phyloP scores from a whole-genome alignment of 2,329 filamentous ascomycete genomes.

The Scopulariopsis brevicaulis region DNA sequence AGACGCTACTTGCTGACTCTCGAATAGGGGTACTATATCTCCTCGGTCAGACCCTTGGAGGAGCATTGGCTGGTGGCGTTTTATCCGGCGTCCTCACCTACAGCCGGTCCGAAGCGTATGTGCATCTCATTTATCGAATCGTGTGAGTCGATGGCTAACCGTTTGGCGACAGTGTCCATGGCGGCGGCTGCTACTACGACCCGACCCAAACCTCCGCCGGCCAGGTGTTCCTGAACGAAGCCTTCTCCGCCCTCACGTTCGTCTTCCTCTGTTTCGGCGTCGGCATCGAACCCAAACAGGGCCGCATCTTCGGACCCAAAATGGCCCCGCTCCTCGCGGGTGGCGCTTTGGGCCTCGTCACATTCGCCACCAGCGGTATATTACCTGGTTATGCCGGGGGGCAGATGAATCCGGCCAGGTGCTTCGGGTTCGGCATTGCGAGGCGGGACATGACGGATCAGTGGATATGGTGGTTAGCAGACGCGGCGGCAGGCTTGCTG shows the following conservation, averaged over 20 bases:
- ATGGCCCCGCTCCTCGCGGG: slow-evolving; percentile 36
- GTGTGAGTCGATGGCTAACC: too few relatives aligned
- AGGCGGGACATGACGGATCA: slow-evolving; percentile 16
- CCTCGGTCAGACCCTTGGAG: slow-evolving; percentile 29
- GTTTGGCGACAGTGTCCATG: slow-evolving; percentile 10
- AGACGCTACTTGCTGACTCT: neutral
- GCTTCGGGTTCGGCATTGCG: slow-evolving; percentile 29
- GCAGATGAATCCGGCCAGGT: slow-evolving; percentile 30
- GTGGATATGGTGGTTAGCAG: slow-evolving; percentile 25
- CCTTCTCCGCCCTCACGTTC: slow-evolving; percentile 20
- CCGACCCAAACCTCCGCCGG: slow-evolving; percentile 19
- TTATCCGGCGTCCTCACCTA: slow-evolving; percentile 21
- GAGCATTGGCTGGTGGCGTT: slow-evolving; percentile 28
- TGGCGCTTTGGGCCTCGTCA: slow-evolving; percentile 20
- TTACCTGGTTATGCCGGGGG: slow-evolving; percentile 28
- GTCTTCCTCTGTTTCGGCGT: slow-evolving; percentile 36
- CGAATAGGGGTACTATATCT: slow-evolving; percentile 29
- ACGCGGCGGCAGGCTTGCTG: slow-evolving; percentile 16
- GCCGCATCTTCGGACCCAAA: slow-evolving; percentile 33
- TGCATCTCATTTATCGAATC: neutral
- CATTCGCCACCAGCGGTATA: slow-evolving; percentile 23
- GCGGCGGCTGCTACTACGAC: slow-evolving; percentile 26
- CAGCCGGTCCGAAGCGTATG: slow-evolving; percentile 17
- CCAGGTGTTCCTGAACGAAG: slow-evolving; percentile 34
- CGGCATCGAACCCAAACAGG: slow-evolving; percentile 39